Conservation (phyloP, 2,329 filamentous ascomycete species). For the Pseudogymnoascus sp. region DNA sequence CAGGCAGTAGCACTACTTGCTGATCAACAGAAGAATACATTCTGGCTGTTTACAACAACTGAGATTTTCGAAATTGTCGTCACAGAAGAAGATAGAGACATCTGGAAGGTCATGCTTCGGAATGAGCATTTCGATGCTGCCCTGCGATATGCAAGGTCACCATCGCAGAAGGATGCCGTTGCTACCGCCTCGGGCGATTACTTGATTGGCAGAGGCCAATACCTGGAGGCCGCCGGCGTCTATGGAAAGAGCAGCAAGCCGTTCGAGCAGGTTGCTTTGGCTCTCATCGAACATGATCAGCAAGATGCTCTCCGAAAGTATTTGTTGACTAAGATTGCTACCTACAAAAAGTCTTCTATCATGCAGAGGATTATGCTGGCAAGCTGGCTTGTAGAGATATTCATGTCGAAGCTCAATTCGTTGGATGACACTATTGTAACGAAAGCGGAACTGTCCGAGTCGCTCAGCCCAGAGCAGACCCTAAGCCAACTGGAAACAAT, state of each 20-base stretch:
- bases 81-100: constrained; percentile 79
- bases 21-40: constrained; percentile 91
- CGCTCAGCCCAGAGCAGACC: constrained; percentile 60
- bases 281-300: constrained; percentile 82
- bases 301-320: constrained; percentile 88
- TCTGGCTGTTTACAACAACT: constrained; percentile 86
- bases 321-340: constrained; percentile 71
- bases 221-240: constrained; percentile 74
- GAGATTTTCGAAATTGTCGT: constrained; percentile 93
- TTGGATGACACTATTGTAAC: constrained; percentile 91
- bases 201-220: constrained; percentile 72
- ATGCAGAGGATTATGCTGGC: constrained; percentile 97
- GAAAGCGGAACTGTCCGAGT: constrained; percentile 70
- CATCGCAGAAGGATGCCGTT: constrained; percentile 79
- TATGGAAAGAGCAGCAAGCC: constrained; percentile 95
- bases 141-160: constrained; percentile 72
- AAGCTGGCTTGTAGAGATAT: constrained; percentile 90
- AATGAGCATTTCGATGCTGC: constrained; percentile 83
- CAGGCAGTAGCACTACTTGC: constrained; percentile 75
- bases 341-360: constrained; percentile 69
- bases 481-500: constrained; percentile 62
- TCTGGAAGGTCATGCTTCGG: constrained; percentile 90
- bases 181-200: constrained; percentile 88
- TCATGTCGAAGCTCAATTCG: constrained; percentile 93
- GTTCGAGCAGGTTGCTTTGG: constrained; percentile 90